These are phyloP conservation scores for Eutypa lata DNA, from an alignment of 2,329 filamentous ascomycete genomes.

Conservation along the genomic window DNA sequence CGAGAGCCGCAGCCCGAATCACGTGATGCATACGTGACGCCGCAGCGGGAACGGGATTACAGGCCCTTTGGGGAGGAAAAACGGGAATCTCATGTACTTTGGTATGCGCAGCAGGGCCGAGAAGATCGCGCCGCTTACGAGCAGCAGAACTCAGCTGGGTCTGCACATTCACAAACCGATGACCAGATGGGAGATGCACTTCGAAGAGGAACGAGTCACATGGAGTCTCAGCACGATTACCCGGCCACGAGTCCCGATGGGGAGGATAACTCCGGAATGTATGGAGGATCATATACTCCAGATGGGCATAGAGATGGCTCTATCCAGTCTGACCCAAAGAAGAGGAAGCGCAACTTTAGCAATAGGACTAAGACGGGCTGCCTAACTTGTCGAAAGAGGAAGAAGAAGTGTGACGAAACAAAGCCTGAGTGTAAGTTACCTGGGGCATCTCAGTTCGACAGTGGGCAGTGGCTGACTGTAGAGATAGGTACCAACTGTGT, in stretches of 20 bases:
- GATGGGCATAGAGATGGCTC: slow-evolving; percentile 44
- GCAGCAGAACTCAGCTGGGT: slow-evolving; percentile 42
- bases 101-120: slow-evolving; percentile 45
- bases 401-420: slow-evolving; percentile 97
- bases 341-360: slow-evolving; percentile 79
- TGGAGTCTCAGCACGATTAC: slow-evolving; percentile 46
- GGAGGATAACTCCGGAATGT: slow-evolving; percentile 46
- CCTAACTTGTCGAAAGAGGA: slow-evolving; percentile 83
- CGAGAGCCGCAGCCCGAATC: slow-evolving; percentile 33
- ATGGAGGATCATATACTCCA: slow-evolving; percentile 41
- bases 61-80: slow-evolving; percentile 43
- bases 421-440: slow-evolving; percentile 80
- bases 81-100: slow-evolving; percentile 45
- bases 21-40: slow-evolving; percentile 40
- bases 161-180: slow-evolving; percentile 45
- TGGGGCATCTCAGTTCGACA: not conserved
- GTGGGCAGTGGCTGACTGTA: slow-evolving; percentile 15
- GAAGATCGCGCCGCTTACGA: slow-evolving; percentile 47
- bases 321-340: slow-evolving; percentile 61
- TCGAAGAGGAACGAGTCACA: slow-evolving; percentile 42
- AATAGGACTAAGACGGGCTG: slow-evolving; percentile 96
- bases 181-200: slow-evolving; percentile 46
- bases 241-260: slow-evolving; percentile 52
- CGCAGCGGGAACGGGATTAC: slow-evolving; percentile 41
- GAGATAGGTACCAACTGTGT: slow-evolving; percentile 78